Evolutionary conservation across 805 yeast genomes (phyloP), one percentile per base, ranked within the genome.

Genomic region (Candida maltosa): DNA sequence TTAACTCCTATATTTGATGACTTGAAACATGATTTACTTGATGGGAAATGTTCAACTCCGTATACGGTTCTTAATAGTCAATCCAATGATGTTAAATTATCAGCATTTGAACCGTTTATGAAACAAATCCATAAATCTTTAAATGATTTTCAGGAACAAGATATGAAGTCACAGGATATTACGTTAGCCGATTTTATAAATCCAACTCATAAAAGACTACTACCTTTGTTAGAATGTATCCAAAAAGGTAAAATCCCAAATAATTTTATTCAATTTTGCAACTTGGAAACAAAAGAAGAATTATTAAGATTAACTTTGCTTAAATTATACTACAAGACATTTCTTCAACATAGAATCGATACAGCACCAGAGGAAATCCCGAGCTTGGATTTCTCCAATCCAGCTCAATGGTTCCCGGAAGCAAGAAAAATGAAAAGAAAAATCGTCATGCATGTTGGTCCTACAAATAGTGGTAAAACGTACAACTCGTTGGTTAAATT

Each of bases 401-500:
- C 73, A 6, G 65, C 68, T 4, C 63, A 63, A 45, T 84, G 95
- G 88, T 93, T 71, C 49, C 96, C 97, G 0, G 78, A 71, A 29
- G 94, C 98, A 1, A 69, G 97, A 26, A 75, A 78, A 43, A 67
- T 87, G 65, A 80, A 78, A 44, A 68, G 99, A 26, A 80, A 83
- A 33, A 70, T 93, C 32, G 73, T 83, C n/a, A 75, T 93, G 79
- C 99, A 93, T 55, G 86, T 93, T 8, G 99, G 99, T 0, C 98
- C 99, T 1, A 93, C 99, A 0, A 93, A 93, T 56, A 81, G 93
- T 46, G 99, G 99, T 9, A 93, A 93, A 51, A 93, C 97, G 0
- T 85, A 86, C 52, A 73, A 76, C 31, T 95, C 97, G 0, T 62
- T 93, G 30, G 70, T 83, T 48, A 70, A 78, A 37, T 67, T 93